Conservation (phyloP, 2,329 filamentous ascomycete species). For the Pseudogymnoascus sp. region DNA sequence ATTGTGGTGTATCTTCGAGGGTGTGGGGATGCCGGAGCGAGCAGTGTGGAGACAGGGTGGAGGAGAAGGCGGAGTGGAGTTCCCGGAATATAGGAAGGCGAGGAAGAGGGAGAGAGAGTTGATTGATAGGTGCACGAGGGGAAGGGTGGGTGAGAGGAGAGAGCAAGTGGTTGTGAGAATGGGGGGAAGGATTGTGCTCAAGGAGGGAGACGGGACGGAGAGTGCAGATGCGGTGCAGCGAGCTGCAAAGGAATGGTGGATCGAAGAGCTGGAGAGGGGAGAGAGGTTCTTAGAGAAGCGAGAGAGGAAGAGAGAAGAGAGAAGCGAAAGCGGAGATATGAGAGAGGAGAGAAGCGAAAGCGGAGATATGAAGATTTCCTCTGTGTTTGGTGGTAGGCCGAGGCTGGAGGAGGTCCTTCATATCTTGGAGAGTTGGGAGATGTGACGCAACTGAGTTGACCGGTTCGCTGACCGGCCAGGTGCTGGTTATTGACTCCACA, state of each 20-base stretch:
- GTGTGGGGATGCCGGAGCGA: constrained; percentile 9
- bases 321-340: background rate
- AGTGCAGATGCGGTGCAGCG: background rate
- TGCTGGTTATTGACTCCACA: background rate
- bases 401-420: background rate
- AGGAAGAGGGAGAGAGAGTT: background rate
- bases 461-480: background rate
- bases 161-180: background rate
- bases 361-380: background rate
- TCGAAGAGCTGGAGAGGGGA: background rate
- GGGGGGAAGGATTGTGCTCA: background rate
- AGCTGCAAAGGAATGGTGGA: background rate
- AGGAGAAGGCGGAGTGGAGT: constrained; percentile 9
- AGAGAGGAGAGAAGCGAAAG: background rate
- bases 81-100: background rate
- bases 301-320: background rate
- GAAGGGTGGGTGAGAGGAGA: background rate
- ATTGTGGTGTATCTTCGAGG: constrained; percentile 13
- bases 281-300: background rate
- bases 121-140: background rate
- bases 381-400: background rate
- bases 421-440: background rate
- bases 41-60: background rate
- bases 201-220: background rate
- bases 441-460: background rate